These are phyloP conservation scores for Escovopsis sp. DNA, from an alignment of 2,329 filamentous ascomycete species.

Conservation along the genomic window DNA sequence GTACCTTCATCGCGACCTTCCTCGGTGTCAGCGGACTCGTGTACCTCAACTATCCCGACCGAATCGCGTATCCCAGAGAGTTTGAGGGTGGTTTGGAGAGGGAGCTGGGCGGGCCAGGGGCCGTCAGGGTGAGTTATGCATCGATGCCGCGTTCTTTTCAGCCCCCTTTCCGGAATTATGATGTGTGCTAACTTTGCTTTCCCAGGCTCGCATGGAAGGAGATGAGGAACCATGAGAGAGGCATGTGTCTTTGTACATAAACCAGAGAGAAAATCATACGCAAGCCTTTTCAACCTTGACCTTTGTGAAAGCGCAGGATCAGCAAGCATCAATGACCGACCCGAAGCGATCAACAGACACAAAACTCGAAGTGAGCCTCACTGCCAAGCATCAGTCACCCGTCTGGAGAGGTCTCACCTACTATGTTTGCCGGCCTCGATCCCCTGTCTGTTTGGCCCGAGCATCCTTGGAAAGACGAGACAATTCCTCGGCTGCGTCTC, in stretches of 20 bases:
- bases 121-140: constrained; percentile 43
- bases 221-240: constrained; percentile 35
- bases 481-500: no score
- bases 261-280: constrained; percentile 3
- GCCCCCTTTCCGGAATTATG: not conserved
- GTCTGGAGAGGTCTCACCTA: no score
- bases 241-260: constrained; percentile 23
- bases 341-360: no score
- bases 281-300: not conserved
- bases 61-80: constrained; percentile 50
- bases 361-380: no score
- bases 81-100: constrained; percentile 59
- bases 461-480: no score
- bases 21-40: constrained; percentile 53
- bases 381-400: no score
- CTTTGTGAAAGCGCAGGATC: no score
- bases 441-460: no score
- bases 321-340: no score
- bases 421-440: no score
- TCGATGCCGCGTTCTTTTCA: not conserved
- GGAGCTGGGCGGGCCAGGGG: constrained; percentile 58
- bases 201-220: constrained; percentile 38
- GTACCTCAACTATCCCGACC: constrained; percentile 57
- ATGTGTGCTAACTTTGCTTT: constrained; percentile 11
- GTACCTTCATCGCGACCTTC: constrained; percentile 49